Base-by-base conservation (phyloP, 2,329 filamentous ascomycete species). In the Clarireedia sp. region DNA sequence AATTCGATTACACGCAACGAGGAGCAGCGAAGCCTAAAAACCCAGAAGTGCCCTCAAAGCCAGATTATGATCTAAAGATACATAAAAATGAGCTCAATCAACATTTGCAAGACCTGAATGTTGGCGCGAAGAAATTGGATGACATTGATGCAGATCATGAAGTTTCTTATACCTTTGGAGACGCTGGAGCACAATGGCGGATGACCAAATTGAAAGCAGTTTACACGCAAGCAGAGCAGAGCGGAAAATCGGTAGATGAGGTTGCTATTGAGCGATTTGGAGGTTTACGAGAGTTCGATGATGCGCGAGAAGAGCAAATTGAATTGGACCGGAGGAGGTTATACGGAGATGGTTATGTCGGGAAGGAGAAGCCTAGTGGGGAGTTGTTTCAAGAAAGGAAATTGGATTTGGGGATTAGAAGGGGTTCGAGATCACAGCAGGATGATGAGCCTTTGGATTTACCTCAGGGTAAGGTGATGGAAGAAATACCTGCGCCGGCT, bases 151-250 rank as follows among this genome's bases (percentile, higher is more conserved):
- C 77, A 0, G 72, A 82, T 45, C 76, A 82, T 52, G 80, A 87
- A 55, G 81, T 95, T 8, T 76, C 81, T 56, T 99, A 97, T 68
- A 88, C 75, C 0, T 95, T 99, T 70, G 94, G 95, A 17, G 94
- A 99, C 69, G 74, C 81, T 6, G 92, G 94, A 0, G 92, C 91
- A 14, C 82, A 90, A 64, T 99, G 95, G 94, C 85, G 95, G 49
- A 96, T 99, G 91, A 95, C 87, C 5, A 96, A 91, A 70, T 80
- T 99, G 33, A 90, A 87, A 62, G 87, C 84, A 10, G 89, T 96
- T 2, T 96, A 95, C 69, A 80, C 82, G 24, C 80, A 85, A 53
- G 89, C 90, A 0, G 79, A 95, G 62, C 85, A 94, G 64, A 84
- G 76, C 0, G 85, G 84, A 0, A 78, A 78, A n/a, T 65, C 81